Evolutionary conservation across 1,139 yeast genomes (phyloP).

Genomic region (Yamadazyma siamensis): DNA sequence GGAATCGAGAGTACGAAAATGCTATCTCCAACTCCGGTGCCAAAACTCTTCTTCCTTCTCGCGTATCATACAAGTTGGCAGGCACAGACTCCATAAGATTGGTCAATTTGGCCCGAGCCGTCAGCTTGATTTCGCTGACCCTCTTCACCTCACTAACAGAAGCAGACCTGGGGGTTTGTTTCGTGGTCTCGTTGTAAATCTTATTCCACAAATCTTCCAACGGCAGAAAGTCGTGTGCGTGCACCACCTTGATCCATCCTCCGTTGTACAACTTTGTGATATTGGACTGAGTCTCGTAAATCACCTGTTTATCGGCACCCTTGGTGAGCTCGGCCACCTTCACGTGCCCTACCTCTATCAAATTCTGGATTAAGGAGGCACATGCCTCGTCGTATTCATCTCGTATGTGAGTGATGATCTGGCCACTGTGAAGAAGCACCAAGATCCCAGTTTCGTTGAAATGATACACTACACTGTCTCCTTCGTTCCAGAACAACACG

Average conservation of each 20-base stretch:
- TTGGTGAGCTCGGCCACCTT: conserved; percentile 55
- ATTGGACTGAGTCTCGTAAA: conserved; percentile 27
- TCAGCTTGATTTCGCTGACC: conserved; percentile 60
- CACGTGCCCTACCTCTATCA: conserved; percentile 62
- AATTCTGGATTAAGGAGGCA: conserved; percentile 72
- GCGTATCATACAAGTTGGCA: conserved; percentile 26
- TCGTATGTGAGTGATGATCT: conserved; percentile 57
- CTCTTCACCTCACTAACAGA: conserved; percentile 60
- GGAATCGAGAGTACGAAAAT: conserved; percentile 63
- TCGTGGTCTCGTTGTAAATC: conserved; percentile 50
- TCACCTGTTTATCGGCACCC: conserved; percentile 27
- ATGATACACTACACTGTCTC: conserved; percentile 47
- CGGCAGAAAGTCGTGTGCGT: conserved; percentile 44
- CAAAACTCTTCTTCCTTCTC: conserved; percentile 38
- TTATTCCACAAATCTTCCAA: conserved; percentile 55
- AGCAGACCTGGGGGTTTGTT: conserved; percentile 47
- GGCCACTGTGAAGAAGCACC: conserved; percentile 71
- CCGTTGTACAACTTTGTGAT: conserved; percentile 49
- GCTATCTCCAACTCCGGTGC: conserved; percentile 52
- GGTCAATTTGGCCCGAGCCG: conserved; percentile 46
- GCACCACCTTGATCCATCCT: conserved; percentile 50
- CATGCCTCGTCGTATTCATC: conserved; percentile 38
- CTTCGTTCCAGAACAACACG: conserved; percentile 51
- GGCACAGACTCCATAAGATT: conserved; percentile 32
- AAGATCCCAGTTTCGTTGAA: conserved; percentile 65